These are phyloP conservation scores for Wickerhamiella dianesei DNA, from an alignment of 805 yeast species.

Conservation along the genomic window DNA sequence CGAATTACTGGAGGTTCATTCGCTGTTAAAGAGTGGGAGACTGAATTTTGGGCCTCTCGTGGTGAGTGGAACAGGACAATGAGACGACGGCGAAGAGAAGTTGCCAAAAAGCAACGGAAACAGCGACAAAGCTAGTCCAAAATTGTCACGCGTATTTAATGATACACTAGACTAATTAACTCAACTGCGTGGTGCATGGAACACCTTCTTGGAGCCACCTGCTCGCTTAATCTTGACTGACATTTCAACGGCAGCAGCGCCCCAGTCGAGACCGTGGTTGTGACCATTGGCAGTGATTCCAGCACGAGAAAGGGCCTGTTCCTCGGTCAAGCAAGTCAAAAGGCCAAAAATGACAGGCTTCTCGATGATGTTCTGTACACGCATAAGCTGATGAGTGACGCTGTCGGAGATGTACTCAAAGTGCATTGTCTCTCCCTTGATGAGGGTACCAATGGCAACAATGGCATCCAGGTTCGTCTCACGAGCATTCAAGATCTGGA, in stretches of 20 bases:
- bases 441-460: conserved; percentile 85
- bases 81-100: conserved; percentile 65
- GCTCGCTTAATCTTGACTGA: conserved; percentile 23
- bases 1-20: conserved; percentile 31
- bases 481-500: conserved; percentile 29
- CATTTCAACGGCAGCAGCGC: conserved; percentile 98
- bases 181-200: neutral
- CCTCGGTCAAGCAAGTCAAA: conserved; percentile 83
- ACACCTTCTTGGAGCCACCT: neutral
- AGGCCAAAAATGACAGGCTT: conserved; percentile 88
- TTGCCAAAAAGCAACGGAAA: conserved; percentile 43
- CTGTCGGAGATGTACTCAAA: conserved; percentile 94
- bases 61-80: conserved; percentile 68
- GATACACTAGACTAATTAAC: no score
- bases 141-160: no score
- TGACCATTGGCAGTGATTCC: conserved; percentile 68
- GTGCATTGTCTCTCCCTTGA: conserved; percentile 96
- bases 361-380: conserved; percentile 50
- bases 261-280: conserved; percentile 98
- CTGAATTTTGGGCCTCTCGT: conserved; percentile 71
- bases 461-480: conserved; percentile 46
- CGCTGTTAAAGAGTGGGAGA: conserved; percentile 42
- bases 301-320: conserved; percentile 86
- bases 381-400: conserved; percentile 74
- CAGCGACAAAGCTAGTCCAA: conserved; percentile 17